Percentiles rank a stretch among this genome's conserved stretches.
phyloP scores from a whole-genome alignment of 1,139 yeast species.

The Kodamaea sp. region DNA sequence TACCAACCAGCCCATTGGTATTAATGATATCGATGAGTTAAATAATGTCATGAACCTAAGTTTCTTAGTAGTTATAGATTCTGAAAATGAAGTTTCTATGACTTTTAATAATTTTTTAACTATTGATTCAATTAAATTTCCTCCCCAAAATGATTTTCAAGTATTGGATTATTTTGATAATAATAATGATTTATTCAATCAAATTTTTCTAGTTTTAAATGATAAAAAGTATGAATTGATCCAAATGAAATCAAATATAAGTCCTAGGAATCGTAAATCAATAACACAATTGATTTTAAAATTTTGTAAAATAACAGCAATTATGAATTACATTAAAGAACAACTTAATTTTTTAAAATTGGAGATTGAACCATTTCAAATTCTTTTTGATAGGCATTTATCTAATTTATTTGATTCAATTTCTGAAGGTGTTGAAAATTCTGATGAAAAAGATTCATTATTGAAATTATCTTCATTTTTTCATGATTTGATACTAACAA shows the following conservation, averaged over 20 bases:
- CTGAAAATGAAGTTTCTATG: conserved; percentile 18
- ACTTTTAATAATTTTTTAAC: conserved; percentile 34
- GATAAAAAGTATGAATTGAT: conserved; percentile 13
- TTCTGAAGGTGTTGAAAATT: conserved; percentile 2
- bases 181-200: conserved; percentile 25
- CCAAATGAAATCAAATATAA: conserved; percentile 13
- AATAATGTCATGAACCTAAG: conserved; percentile 16
- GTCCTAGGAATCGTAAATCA: conserved; percentile 10
- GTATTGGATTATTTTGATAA: conserved; percentile 18
- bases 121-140: conserved; percentile 19
- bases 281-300: conserved; percentile 23
- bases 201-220: conserved; percentile 24
- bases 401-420: conserved; percentile 28
- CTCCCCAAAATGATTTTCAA: conserved; percentile 9
- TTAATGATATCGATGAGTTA: conserved; percentile 10
- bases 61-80: conserved; percentile 27
- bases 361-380: conserved; percentile 42
- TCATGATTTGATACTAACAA: conserved; percentile 54
- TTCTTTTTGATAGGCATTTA: conserved; percentile 35
- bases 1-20: conserved; percentile 2
- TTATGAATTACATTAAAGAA: conserved; percentile 33
- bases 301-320: conserved; percentile 31
- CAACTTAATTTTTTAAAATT: conserved; percentile 31
- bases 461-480: conserved; percentile 20
- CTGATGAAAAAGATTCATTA: conserved; percentile 6